Conservation (phyloP, 805 yeast genomes). For the Cyberlindnera galapagoensis region DNA sequence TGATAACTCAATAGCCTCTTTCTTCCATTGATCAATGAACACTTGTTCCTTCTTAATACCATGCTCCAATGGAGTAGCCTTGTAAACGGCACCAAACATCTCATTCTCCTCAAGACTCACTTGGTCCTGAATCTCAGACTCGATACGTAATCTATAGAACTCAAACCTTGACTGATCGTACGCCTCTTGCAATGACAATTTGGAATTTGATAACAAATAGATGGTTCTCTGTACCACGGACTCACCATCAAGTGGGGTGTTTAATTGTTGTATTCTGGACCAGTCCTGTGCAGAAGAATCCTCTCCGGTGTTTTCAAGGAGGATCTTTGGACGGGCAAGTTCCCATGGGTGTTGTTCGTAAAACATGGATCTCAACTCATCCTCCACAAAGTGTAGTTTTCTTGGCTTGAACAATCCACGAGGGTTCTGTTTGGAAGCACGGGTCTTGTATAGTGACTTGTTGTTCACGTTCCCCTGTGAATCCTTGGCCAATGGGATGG, state of each 20-base stretch:
- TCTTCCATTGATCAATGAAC: slow-evolving; percentile 67
- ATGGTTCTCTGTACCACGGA: slow-evolving; percentile 72
- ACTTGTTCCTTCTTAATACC: slow-evolving; percentile 70
- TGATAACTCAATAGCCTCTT: slow-evolving; percentile 60
- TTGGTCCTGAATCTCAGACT: slow-evolving; percentile 67
- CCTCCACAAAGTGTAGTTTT: slow-evolving; percentile 42
- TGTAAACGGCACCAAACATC: slow-evolving; percentile 78
- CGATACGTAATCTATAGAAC: slow-evolving; percentile 80
- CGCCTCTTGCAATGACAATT: slow-evolving; percentile 43
- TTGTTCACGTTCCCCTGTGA: slow-evolving; percentile 13
- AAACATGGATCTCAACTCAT: slow-evolving; percentile 73
- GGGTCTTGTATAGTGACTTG: slow-evolving; percentile 28
- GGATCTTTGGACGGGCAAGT: slow-evolving; percentile 77
- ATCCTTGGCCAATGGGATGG: slow-evolving; percentile 6
- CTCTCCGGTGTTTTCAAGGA: slow-evolving; percentile 69
- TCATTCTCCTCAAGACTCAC: slow-evolving; percentile 76
- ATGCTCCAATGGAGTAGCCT: slow-evolving; percentile 52
- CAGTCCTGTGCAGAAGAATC: slow-evolving; percentile 58
- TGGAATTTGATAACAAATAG: slow-evolving; percentile 37
- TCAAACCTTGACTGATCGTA: slow-evolving; percentile 85
- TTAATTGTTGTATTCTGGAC: slow-evolving; percentile 67
- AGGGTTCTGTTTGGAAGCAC: slow-evolving; percentile 11
- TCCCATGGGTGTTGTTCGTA: slow-evolving; percentile 98
- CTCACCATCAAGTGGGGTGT: slow-evolving; percentile 83
- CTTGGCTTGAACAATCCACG: slow-evolving; percentile 13